Percentiles rank a stretch among this genome's conserved stretches.
Conservation (phyloP, 441 rosid genomes). For the Gossypium davidsonii region DNA sequence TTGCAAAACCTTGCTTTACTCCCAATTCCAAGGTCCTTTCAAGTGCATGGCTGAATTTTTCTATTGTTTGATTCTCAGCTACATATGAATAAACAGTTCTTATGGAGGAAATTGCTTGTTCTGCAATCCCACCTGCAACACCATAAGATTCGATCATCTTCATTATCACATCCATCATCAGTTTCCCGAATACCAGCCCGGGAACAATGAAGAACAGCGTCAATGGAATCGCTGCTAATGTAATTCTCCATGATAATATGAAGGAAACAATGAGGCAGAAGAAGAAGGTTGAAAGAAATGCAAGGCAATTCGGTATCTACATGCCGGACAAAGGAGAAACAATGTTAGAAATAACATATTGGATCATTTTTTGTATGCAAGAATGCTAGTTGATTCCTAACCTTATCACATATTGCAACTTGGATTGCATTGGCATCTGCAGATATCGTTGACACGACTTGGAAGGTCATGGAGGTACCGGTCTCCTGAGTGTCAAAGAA, state of each 20-base stretch:
- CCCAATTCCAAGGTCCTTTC: conserved; percentile 47
- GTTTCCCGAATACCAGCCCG: conserved; percentile 53
- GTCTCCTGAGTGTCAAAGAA: conserved; percentile 62
- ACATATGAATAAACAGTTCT: conserved; percentile 59
- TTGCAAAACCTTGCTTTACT: conserved; percentile 52
- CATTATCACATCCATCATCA: conserved; percentile 54
- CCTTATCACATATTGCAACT: conserved; percentile 67
- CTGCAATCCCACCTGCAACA: conserved; percentile 61
- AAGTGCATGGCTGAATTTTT: conserved; percentile 48
- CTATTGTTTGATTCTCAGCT: conserved; percentile 46
- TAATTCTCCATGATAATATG: conserved; percentile 53
- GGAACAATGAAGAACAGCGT: conserved; percentile 50
- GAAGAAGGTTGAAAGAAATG: conserved; percentile 42
- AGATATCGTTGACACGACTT: conserved; percentile 62
- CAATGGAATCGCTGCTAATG: conserved; percentile 56
- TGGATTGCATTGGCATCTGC: conserved; percentile 61
- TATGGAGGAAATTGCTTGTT: conserved; percentile 64
- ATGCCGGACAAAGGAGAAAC: conserved; percentile 6
- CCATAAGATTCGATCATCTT: conserved; percentile 60
- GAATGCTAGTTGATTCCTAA: conserved; percentile 5
- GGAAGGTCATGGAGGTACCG: conserved; percentile 56
- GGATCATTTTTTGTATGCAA: not conserved
- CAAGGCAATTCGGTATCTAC: conserved; percentile 58
- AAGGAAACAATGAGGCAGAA: conserved; percentile 52
- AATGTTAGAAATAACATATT: not conserved